Base-by-base conservation (phyloP, 495 filamentous ascomycete genomes). In the Cryomyces antarcticus region DNA sequence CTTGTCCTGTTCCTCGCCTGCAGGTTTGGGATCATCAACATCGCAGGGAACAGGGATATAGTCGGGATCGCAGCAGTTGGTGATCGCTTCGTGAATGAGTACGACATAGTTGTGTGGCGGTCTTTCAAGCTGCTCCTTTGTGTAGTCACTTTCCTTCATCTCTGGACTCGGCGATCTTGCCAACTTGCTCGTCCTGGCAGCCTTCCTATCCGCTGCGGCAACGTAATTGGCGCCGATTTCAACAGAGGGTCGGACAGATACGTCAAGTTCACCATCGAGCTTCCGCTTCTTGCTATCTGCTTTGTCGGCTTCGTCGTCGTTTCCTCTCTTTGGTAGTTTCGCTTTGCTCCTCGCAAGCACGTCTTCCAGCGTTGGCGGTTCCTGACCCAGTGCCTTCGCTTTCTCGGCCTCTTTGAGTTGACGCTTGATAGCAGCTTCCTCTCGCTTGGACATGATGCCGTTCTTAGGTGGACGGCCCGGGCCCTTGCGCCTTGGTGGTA, bases 381-480 rank as follows among this genome's bases (percentile, higher is more conserved):
- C 51, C 5, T 50, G 28, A 5, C 56, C 56, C 2, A 47, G 63
- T 61, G 51, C 67, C 47, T 53, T 67, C 59, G 52, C 48, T 44
- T 52, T 55, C 36, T 57, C 49, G 5, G 42, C 41, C 31, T 59
- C 55, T 37, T 59, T 59, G 4, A 67, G 70, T 46, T 77, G 71
- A 52, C 77, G 78, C 50, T 77, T 75, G 43, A 77, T 64, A 46
- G 77, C 59, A 46, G 70, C 69, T 47, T 78, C 66, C 57, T 83
- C 81, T 33, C 84, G 72, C 63, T 93, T 93, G 6, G 85, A 93
- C 73, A 92, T 86, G 54, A 89, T 75, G 5, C 86, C 86, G 57
- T 93, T 80, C 66, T 93, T 93, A 6, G 86, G 86, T 37, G 86
- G 86, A 42, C 86, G 65, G 30, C 86, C 86, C 37, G 86, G 86